Percentiles rank a stretch among this genome's conserved stretches.
Evolutionary conservation across 2,329 filamentous ascomycete genomes (phyloP).

Genomic region (Penicillium hesseltinei): DNA sequence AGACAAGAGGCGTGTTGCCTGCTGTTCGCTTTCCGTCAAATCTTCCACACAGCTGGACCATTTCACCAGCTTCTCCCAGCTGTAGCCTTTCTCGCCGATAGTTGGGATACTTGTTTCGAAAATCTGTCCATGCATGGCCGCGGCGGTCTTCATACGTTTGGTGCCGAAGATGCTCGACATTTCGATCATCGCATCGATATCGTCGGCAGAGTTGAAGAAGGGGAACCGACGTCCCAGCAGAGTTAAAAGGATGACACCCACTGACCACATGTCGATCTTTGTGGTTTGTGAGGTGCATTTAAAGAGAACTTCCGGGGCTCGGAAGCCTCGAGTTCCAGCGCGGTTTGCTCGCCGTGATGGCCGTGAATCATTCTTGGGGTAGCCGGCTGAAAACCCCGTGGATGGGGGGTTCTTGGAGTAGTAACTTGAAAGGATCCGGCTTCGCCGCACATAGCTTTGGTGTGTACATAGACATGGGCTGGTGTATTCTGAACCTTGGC

Average conservation of each 20-base stretch:
- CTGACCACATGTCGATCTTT: conserved; percentile 95
- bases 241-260: conserved; percentile 94
- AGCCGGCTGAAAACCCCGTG: conserved; percentile 58
- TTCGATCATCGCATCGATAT: conserved; percentile 96
- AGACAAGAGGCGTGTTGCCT: conserved; percentile 45
- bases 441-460: conserved; percentile 59
- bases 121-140: conserved; percentile 81
- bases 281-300: conserved; percentile 95
- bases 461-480: conserved; percentile 74
- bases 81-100: conserved; percentile 79
- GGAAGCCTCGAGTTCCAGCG: conserved; percentile 91
- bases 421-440: conserved; percentile 55
- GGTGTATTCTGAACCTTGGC: conserved; percentile 54
- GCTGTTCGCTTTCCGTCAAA: conserved; percentile 48
- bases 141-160: conserved; percentile 77
- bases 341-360: conserved; percentile 88
- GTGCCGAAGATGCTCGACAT: conserved; percentile 92
- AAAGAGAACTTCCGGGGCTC: conserved; percentile 91
- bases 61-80: conserved; percentile 86
- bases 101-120: conserved; percentile 93
- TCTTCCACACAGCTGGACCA: conserved; percentile 84
- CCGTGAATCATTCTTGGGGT: conserved; percentile 85
- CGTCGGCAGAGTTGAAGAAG: conserved; percentile 98
- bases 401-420: conserved; percentile 54
- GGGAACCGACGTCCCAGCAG: conserved; percentile 89